Percentiles rank a stretch among this genome's conserved stretches.
Evolutionary conservation across 805 yeast species (phyloP).

Genomic region (Jamesozyma gamospora): DNA sequence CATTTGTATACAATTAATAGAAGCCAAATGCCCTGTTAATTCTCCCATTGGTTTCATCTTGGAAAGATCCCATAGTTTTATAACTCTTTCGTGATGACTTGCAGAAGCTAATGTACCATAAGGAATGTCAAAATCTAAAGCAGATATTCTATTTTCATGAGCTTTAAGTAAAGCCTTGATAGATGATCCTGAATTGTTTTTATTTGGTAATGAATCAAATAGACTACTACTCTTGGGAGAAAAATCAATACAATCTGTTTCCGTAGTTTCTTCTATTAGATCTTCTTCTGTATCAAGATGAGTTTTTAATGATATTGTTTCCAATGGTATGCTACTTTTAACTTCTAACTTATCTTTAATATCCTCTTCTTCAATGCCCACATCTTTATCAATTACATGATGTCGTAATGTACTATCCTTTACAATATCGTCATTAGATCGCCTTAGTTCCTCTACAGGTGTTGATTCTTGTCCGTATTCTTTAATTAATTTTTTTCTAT

Average conservation of each 20-base stretch:
- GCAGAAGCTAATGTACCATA: slow-evolving; percentile 71
- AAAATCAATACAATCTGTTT: too few species aligned
- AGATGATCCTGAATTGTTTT: slow-evolving; percentile 33
- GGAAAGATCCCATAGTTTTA: slow-evolving; percentile 75
- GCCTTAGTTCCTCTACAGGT: too few species aligned
- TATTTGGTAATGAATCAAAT: slow-evolving; percentile 5
- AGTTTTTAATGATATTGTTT: too few species aligned
- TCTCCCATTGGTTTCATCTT: slow-evolving; percentile 40
- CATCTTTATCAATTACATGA: not conserved
- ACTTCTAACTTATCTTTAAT: not conserved
- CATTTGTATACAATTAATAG: slow-evolving; percentile 54
- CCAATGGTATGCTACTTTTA: too few species aligned
- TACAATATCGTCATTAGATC: too few species aligned
- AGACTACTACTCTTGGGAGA: not conserved
- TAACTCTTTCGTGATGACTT: slow-evolving; percentile 58
- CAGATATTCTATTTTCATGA: slow-evolving; percentile 44
- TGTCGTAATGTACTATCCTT: too few species aligned
- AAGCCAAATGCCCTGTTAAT: slow-evolving; percentile 53
- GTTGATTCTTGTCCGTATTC: slow-evolving; percentile 26
- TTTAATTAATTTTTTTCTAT: slow-evolving; percentile 32
- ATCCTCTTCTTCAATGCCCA: not conserved
- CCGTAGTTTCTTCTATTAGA: too few species aligned
- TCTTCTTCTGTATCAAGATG: too few species aligned
- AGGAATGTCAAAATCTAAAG: slow-evolving; percentile 61
- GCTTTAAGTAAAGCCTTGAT: slow-evolving; percentile 41